phyloP scores from a whole-genome alignment of 148 eudicot species.

The Fagopyrum esculentum region DNA sequence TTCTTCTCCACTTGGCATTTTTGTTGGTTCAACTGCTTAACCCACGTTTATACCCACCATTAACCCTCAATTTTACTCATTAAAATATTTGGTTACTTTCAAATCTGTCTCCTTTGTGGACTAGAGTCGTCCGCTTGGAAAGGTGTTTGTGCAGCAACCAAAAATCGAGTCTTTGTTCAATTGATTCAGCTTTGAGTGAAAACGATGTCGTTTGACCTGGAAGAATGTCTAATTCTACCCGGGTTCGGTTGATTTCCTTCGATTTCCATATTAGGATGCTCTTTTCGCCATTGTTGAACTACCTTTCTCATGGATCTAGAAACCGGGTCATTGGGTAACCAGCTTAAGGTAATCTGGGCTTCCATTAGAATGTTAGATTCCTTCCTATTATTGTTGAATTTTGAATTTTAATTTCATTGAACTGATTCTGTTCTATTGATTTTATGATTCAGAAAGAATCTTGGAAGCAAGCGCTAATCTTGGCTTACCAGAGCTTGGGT shows the following conservation, averaged over 20 bases:
- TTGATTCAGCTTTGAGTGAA: constrained; percentile 14
- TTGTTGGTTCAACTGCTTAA: constrained; percentile 29
- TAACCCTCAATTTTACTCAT: background rate
- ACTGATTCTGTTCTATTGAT: background rate
- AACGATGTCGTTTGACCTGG: constrained; percentile 9
- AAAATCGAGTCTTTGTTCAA: constrained; percentile 26
- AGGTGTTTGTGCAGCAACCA: constrained; percentile 19
- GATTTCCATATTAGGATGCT: constrained; percentile 22
- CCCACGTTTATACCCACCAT: constrained; percentile 14
- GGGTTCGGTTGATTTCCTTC: background rate
- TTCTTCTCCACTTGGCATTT: constrained; percentile 9
- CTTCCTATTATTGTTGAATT: background rate
- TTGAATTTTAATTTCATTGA: background rate
- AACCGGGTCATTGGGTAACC: constrained; percentile 57
- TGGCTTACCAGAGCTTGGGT: constrained; percentile 90
- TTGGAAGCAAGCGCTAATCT: constrained; percentile 70
- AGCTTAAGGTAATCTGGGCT: constrained; percentile 52
- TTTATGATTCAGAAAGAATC: constrained; percentile 57
- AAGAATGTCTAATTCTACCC: background rate
- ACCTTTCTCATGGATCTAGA: constrained; percentile 75
- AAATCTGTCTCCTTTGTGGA: constrained; percentile 15
- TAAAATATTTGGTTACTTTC: background rate
- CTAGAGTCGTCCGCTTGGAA: constrained; percentile 13
- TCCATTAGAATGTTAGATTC: constrained; percentile 8
- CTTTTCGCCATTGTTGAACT: constrained; percentile 27